Evolutionary conservation across 805 yeast genomes (phyloP), one percentile per base, ranked within the genome.

Genomic region (Debaryomyces prosopidis): DNA sequence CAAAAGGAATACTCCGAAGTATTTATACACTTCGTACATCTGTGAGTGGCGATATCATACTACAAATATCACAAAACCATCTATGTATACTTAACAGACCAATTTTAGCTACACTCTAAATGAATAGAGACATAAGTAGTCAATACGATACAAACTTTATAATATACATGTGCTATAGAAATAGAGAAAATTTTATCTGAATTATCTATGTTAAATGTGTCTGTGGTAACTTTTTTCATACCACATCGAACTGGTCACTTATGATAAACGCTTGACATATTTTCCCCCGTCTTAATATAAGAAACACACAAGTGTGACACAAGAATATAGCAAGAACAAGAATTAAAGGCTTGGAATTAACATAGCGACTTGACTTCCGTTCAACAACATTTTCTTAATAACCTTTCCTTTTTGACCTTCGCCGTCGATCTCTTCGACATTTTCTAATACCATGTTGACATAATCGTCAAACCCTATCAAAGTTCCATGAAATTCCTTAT

Each of bases 381-480:
- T 85, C 54, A 87, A 70, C 36, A 87, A 70, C 79, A 87, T 82
- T 55, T 75, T 79, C 46, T 84, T 76, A 39, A 65, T 58, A 19
- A 80, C 74, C 16, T 71, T 74, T 28, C 69, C 74, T 35, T 72
- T 67, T 45, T 63, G 59, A 4, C 76, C 77, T 30, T 73, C 75
- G 35, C 64, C 69, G 42, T 75, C 79, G 3, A 59, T 59, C 44
- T 88, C 96, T 7, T 77, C 76, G 31, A 86, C 97, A 55, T 91
- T 84, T 55, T 87, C 87, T 42, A 94, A 75, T 9, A 94, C 96
- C 66, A 91, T 82, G 61, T 89, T 94, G 48, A 94, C 97, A 57
- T 85, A 92, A 66, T 94, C 98, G 63, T 94, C 99, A 65, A 92
- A 92, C 1, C 98, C 98, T 23, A 86, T 80, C 42, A 94, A 73